Evolutionary conservation across 2,329 filamentous ascomycete genomes (phyloP), one percentile per base, ranked within the genome.

Genomic region (Ophiosphaerella narmari): DNA sequence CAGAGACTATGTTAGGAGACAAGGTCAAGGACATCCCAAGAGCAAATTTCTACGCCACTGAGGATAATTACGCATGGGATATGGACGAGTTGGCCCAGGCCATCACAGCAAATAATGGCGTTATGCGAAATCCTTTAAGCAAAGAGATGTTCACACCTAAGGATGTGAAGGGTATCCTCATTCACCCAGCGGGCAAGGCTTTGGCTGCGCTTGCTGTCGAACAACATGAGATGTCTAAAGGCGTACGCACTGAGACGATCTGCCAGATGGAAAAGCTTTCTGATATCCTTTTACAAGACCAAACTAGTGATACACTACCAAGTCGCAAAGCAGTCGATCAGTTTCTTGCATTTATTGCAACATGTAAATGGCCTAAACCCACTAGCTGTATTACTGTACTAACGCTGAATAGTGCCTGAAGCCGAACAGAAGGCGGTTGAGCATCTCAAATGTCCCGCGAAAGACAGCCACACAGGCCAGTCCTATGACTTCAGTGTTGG

Each of bases 11-110:
- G 71, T 52, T 66, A 3, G 62, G 58, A 7, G 66, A 72, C 32
- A 43, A 53, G 7, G 48, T 74, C 13, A 65, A 60, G 35, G 65
- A 68, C 13, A 74, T 75, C 7, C 60, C 65, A 7, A 55, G 71
- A 34, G 57, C 58, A 12, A 67, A 71, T 18, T 73, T 75, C 49
- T 70, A 66, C 34, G 69, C 67, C 26, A 74, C 70, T 0, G 72
- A 74, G 32, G 72, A 75, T 48, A 70, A 70, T n/a, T 75, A 73
- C 45, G 72, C 72, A 7, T 75, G 73, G 73, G 68, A 74, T 36
- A 64, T 73, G 56, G 62, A 65, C 9, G 72, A 75, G 46, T 56
- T 71, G 8, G 67, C 62, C 0, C 56, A 67, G 31, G 67, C 69
- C 23, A 69, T 72, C 46, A 64, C 52, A 16, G 62, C 55, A 12